Evolutionary conservation across 768 basidiomycete genomes (phyloP).

Genomic region (Rhizopogon rudus): DNA sequence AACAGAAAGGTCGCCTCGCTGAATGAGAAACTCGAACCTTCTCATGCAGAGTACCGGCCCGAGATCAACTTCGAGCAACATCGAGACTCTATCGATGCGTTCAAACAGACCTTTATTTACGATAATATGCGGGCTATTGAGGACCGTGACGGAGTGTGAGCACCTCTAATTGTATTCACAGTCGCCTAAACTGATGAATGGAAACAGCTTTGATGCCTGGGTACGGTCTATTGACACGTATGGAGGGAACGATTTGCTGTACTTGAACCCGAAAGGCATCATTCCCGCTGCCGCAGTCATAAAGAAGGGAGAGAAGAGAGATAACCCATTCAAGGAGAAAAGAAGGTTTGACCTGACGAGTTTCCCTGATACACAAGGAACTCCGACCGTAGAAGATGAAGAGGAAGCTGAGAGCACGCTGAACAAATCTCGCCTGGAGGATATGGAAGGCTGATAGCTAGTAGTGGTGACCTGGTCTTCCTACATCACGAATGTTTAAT

Average conservation of each 20-base stretch:
- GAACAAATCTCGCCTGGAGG: conserved; percentile 41
- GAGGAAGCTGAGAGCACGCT: conserved; percentile 29
- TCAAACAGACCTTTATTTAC: conserved; percentile 87
- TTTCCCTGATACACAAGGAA: conserved; percentile 26
- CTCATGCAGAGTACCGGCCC: conserved; percentile 61
- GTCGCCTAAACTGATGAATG: background rate
- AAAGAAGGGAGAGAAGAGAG: conserved; percentile 50
- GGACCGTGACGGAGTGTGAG: conserved; percentile 71
- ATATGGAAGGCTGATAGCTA: conserved; percentile 44
- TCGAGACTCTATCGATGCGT: conserved; percentile 63
- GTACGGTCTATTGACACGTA: conserved; percentile 72
- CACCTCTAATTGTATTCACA: conserved; percentile 7
- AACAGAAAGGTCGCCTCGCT: conserved; percentile 49
- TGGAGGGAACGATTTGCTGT: conserved; percentile 70
- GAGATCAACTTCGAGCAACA: conserved; percentile 69
- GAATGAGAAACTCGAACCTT: conserved; percentile 42
- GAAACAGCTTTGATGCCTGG: conserved; percentile 77
- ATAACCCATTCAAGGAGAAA: conserved; percentile 64
- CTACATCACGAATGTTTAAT: too few species aligned
- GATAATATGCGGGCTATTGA: conserved; percentile 83
- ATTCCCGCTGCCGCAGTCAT: conserved; percentile 71
- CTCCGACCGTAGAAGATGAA: conserved; percentile 29
- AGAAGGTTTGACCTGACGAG: conserved; percentile 61
- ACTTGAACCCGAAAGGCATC: conserved; percentile 70
- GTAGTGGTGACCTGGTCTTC: background rate